Evolutionary conservation across 495 filamentous ascomycete genomes (phyloP), one percentile per base, ranked within the genome.

Genomic region (Poronia punctata): DNA sequence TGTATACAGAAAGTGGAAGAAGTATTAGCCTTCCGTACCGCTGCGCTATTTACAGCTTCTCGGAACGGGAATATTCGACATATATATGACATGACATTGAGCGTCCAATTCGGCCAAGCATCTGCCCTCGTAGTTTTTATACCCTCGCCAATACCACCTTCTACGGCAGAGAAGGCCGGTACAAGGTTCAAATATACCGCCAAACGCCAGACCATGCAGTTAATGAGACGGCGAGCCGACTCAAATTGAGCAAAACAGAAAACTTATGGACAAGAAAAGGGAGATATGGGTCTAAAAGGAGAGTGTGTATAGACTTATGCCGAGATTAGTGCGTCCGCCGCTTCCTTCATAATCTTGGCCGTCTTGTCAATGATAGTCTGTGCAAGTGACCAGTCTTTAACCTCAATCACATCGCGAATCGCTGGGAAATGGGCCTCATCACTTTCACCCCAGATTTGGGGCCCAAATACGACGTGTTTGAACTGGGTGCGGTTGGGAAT

Each of bases 401-500:
- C 68, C 47, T 83, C 74, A 37, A 96, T 67, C 16, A 83, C 80
- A 60, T 97, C 92, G 27, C 86, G 74, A 46, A 97, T 81, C 11
- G 76, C 79, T 6, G 92, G 92, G 65, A 97, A 97, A 46, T 78
- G 82, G 0, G 80, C 75, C 31, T 78, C 74, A 35, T 87, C 79
- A 57, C 84, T 79, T 35, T 80, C 80, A 33, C 79, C 79, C 84
- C 87, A 89, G 5, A 76, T 63, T 55, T 87, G 76, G 10, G 92
- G 92, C 0, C 80, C 88, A 52, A 86, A 92, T 35, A 98, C 49
- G 52, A 95, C 76, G 65, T 98, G 93, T 58, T 92, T 95, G 71
- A 87, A 98, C 66, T 96, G 93, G 17, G 84, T 84, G 45, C 92
- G 79, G 54, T 86, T 85, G 21, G 87, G 88, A 19, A 95, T 70